phyloP scores from a whole-genome alignment of 768 basidiomycete genomes.

The Trametes elegans region DNA sequence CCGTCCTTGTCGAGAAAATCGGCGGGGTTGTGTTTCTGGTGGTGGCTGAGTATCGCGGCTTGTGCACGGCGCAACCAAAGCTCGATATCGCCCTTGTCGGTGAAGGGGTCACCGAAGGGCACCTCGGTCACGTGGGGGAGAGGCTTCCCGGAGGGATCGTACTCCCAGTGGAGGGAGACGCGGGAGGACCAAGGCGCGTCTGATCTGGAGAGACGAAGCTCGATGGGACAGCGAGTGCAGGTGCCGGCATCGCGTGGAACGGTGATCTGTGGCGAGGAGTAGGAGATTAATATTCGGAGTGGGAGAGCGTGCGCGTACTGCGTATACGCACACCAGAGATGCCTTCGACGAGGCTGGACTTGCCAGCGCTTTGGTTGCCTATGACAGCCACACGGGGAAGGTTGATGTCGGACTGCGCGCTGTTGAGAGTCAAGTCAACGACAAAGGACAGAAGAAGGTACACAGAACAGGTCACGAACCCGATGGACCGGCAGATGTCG shows the following conservation, averaged over 20 bases:
- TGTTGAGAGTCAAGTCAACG: too few relatives aligned
- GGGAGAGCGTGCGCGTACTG: too few relatives aligned
- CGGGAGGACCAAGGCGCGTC: conserved; percentile 27
- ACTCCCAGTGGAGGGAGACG: conserved; percentile 45
- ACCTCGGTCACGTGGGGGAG: conserved; percentile 24
- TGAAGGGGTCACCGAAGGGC: conserved; percentile 43
- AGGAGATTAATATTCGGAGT: background rate
- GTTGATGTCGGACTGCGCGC: conserved; percentile 44
- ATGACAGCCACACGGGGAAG: conserved; percentile 49
- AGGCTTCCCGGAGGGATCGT: conserved; percentile 30
- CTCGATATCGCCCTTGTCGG: conserved; percentile 45
- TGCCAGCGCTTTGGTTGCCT: conserved; percentile 51
- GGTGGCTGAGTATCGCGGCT: conserved; percentile 53
- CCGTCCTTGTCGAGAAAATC: conserved; percentile 7
- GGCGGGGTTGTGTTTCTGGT: conserved; percentile 30
- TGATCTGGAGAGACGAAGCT: conserved; percentile 31
- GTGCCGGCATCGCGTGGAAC: conserved; percentile 36
- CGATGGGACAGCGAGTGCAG: conserved; percentile 43
- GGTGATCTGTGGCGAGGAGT: conserved; percentile 20
- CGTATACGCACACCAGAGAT: conserved; percentile 46
- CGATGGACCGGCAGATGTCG: too few relatives aligned
- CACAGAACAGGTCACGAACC: too few relatives aligned
- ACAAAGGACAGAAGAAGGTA: background rate
- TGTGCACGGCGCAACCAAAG: conserved; percentile 59
- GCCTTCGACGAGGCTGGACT: conserved; percentile 47